Percentiles rank a stretch among this genome's conserved stretches.
Evolutionary conservation across 2,329 filamentous ascomycete species (phyloP).

Genomic region (Bipolaris oryzae): DNA sequence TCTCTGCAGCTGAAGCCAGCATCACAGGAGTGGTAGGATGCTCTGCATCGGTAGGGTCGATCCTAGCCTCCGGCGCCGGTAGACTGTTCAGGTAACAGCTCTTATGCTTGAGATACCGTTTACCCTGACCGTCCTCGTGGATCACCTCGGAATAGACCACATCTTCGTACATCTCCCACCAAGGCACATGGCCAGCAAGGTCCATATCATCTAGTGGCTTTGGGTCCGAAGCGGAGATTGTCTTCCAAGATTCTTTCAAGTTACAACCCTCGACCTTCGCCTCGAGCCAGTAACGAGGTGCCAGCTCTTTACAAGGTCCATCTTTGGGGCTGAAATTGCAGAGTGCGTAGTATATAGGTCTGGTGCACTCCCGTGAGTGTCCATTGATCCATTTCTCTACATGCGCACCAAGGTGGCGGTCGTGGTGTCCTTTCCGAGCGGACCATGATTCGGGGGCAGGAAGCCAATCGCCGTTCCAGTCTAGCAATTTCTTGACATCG

Average conservation of each 20-base stretch:
- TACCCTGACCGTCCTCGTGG: background rate
- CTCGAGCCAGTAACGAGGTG: conserved; percentile 39
- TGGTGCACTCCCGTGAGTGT: background rate
- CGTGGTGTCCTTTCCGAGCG: conserved; percentile 36
- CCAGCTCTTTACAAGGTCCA: conserved; percentile 30
- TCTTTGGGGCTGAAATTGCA: background rate
- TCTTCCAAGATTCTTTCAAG: conserved; percentile 36
- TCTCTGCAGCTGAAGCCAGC: conserved; percentile 14
- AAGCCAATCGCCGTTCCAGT: conserved; percentile 55
- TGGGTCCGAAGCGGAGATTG: conserved; percentile 27
- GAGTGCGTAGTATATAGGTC: background rate
- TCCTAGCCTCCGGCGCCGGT: conserved; percentile 28
- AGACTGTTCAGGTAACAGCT: conserved; percentile 23
- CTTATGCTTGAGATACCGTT: background rate
- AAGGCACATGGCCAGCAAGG: conserved; percentile 28
- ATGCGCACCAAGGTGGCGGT: conserved; percentile 40
- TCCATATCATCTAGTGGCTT: conserved; percentile 32
- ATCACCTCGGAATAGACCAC: conserved; percentile 1
- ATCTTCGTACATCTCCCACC: conserved; percentile 39
- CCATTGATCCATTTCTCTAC: conserved; percentile 44
- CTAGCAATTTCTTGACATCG: conserved; percentile 47
- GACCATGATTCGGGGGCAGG: conserved; percentile 58
- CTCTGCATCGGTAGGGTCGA: conserved; percentile 29
- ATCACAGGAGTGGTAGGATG: conserved; percentile 16
- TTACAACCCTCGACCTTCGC: conserved; percentile 28